Evolutionary conservation across 352 stramenopile species (phyloP).

Genomic region (Aphanomyces astaci): DNA sequence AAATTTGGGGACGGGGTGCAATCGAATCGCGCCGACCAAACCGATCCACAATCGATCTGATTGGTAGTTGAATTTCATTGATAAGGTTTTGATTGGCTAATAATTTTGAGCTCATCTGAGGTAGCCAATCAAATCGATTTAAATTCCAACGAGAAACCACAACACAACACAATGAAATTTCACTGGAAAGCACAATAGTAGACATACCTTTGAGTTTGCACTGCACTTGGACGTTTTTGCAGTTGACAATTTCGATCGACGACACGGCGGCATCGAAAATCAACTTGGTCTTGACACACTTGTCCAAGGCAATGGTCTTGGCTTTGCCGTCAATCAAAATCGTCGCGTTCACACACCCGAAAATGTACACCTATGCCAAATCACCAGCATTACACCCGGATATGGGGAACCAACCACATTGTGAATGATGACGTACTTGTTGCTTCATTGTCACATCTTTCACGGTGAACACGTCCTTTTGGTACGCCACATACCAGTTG

Average conservation of each 20-base stretch:
- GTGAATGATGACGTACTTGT: constrained; percentile 71
- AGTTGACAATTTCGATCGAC: constrained; percentile 97
- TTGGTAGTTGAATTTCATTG: too few relatives aligned
- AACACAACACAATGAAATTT: too few relatives aligned
- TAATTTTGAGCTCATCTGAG: too few relatives aligned
- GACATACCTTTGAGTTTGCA: constrained; percentile 65
- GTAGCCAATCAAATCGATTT: too few relatives aligned
- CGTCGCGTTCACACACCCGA: constrained; percentile 89
- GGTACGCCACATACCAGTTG: constrained; percentile 97
- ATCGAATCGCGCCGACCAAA: too few relatives aligned
- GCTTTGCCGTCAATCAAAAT: constrained; percentile 96
- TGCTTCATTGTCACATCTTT: constrained; percentile 91
- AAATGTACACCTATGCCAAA: constrained; percentile 87
- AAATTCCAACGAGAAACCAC: too few relatives aligned
- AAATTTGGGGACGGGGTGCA: too few relatives aligned
- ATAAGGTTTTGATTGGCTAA: too few relatives aligned
- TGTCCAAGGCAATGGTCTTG: constrained; percentile 95
- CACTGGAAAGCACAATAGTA: not conserved
- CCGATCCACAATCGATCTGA: too few relatives aligned
- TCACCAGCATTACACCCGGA: too few relatives aligned
- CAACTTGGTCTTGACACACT: constrained; percentile 93
- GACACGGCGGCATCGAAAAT: constrained; percentile 95
- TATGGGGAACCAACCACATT: too few relatives aligned
- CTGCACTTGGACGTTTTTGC: constrained; percentile 95
- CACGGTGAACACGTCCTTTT: constrained; percentile 86